Evolutionary conservation across 768 basidiomycete species (phyloP).

Genomic region (Lactarius deliciosus): DNA sequence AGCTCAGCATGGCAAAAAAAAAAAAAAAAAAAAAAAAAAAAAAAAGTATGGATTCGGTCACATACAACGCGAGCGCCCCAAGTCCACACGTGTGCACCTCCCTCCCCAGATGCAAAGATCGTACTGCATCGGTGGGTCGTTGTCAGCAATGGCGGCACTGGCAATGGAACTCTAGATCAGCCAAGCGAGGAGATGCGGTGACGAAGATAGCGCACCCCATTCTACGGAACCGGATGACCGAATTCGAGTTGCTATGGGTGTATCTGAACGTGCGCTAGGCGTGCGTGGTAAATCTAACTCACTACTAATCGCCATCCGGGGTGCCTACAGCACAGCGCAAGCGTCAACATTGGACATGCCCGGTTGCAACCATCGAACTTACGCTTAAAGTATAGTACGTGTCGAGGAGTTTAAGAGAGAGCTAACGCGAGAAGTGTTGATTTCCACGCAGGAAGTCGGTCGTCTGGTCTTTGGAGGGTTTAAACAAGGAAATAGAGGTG

Average conservation of each 20-base stretch:
- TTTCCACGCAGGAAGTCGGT: too few species aligned
- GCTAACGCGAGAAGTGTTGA: too few species aligned
- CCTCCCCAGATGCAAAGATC: constrained; percentile 54
- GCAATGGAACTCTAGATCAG: background rate
- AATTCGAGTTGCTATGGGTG: constrained; percentile 49
- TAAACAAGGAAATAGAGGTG: too few species aligned
- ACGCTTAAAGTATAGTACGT: too few species aligned
- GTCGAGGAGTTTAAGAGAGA: too few species aligned
- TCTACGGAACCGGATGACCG: constrained; percentile 54
- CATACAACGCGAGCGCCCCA: constrained; percentile 57
- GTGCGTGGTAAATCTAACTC: constrained; percentile 30
- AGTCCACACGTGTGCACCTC: constrained; percentile 50
- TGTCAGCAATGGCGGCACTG: constrained; percentile 47
- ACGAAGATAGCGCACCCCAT: constrained; percentile 45
- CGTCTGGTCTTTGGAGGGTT: too few species aligned
- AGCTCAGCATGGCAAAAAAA: background rate
- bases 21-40: too few species aligned
- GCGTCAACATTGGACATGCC: background rate
- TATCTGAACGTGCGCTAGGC: constrained; percentile 3
- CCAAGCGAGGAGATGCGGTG: background rate
- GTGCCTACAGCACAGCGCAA: constrained; percentile 32
- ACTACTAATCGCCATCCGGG: constrained; percentile 51
- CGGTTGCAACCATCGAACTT: too few species aligned
- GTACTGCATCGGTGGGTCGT: constrained; percentile 48
- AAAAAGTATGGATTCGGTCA: constrained; percentile 1